phyloP scores from a whole-genome alignment of 352 stramenopile genomes.

The Elongisporangium prolatum region DNA sequence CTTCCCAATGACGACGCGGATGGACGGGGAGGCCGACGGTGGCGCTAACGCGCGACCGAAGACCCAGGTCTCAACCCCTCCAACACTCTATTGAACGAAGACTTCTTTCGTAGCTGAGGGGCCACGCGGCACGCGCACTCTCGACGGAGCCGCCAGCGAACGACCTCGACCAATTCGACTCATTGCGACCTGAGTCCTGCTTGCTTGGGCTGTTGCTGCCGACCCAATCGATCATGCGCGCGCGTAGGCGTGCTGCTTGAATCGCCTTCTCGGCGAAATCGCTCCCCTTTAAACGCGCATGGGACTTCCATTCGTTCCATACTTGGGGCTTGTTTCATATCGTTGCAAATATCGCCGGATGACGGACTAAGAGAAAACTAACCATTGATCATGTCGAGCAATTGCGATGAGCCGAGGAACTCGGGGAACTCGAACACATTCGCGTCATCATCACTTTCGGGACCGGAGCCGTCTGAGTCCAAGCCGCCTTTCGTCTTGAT shows the following conservation, averaged over 20 bases:
- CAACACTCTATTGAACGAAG: neutral
- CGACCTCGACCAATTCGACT: neutral
- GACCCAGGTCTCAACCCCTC: neutral
- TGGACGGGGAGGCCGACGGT: neutral
- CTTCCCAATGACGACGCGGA: neutral
- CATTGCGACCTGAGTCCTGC: neutral
- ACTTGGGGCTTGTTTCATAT: neutral
- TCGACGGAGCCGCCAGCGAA: neutral
- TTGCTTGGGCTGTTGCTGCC: neutral
- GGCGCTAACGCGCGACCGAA: neutral
- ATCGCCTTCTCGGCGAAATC: neutral
- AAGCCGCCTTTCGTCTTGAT: slow-evolving; percentile 26
- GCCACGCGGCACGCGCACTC: neutral
- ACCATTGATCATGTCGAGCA: neutral
- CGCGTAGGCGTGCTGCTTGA: neutral
- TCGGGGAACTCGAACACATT: slow-evolving; percentile 42
- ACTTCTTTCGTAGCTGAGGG: neutral
- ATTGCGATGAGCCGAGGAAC: slow-evolving; percentile 37
- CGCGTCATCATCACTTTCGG: slow-evolving; percentile 44
- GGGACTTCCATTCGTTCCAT: neutral
- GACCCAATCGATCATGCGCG: neutral
- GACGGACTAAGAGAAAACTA: neutral
- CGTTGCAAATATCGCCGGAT: neutral
- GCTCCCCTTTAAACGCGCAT: neutral
- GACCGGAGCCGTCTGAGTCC: slow-evolving; percentile 5